Conservation (phyloP, 371 early-diverging fungal genomes). For the Mucor circinelloides region DNA sequence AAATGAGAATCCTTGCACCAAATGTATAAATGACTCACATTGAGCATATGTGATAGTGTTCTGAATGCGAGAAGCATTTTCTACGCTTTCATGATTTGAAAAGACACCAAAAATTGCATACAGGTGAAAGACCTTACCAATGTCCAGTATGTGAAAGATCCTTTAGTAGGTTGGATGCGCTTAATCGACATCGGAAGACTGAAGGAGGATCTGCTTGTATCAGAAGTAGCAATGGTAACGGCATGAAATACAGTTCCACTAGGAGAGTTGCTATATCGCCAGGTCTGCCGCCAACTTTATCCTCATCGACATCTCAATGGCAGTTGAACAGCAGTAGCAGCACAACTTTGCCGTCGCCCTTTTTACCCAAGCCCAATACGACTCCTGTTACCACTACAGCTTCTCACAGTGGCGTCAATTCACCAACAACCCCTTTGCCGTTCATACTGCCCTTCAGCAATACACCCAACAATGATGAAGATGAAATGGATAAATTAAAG, state of each 20-base stretch:
- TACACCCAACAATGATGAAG: slow-evolving; percentile 6
- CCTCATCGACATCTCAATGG: slow-evolving; percentile 33
- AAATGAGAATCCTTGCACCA: neutral
- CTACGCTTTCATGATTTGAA: slow-evolving; percentile 76
- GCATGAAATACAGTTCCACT: neutral
- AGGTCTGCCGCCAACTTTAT: neutral
- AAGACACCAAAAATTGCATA: slow-evolving; percentile 75
- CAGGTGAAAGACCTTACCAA: slow-evolving; percentile 72
- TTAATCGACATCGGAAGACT: slow-evolving; percentile 71
- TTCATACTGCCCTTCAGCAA: slow-evolving; percentile 14
- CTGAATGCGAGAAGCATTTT: slow-evolving; percentile 52
- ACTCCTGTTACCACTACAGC: slow-evolving; percentile 13
- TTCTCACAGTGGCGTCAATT: neutral
- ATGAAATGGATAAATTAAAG: slow-evolving; percentile 18
- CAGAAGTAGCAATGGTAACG: neutral
- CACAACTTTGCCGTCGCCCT: slow-evolving; percentile 10
- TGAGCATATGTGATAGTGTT: slow-evolving; percentile 27
- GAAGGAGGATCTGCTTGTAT: slow-evolving; percentile 50
- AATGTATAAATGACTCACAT: neutral
- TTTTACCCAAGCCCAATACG: neutral
- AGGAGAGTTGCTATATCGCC: neutral
- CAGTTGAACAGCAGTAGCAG: slow-evolving; percentile 12
- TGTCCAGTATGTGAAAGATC: slow-evolving; percentile 53
- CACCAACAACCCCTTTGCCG: slow-evolving; percentile 9
- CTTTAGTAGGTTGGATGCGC: slow-evolving; percentile 71